Base-by-base conservation (phyloP, 345 rosid species). In the Linum usitatissimum region DNA sequence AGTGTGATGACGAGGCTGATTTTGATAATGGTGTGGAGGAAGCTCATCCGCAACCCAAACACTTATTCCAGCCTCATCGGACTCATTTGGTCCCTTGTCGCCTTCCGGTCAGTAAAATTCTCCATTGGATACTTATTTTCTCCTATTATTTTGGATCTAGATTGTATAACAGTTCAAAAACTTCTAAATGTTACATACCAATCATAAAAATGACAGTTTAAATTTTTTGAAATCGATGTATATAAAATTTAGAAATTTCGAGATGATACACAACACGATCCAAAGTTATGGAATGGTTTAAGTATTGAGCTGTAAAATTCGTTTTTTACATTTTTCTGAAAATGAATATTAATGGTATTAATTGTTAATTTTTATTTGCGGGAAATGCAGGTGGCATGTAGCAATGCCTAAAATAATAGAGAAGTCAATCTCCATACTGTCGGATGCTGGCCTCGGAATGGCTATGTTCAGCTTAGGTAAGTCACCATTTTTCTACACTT, bases 381-480 rank as follows among this genome's bases (percentile, higher is more conserved):
- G 55, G 28, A 23, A 34, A 34, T 53, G 70, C 72, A 73, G 76
- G 59, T 73, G 76, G 76, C 53, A 73, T 57, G 70, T 73, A 68
- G 51, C 34, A 5, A 68, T 73, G 76, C 76, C 76, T 56, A 57
- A 60, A 65, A 68, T 73, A 68, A 65, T 73, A 56, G 13, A 51
- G 28, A 15, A 60, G 60, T 68, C 76, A 28, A 73, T 73, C 64
- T 73, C 73, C 67, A 73, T 73, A 61, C 73, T 73, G 67, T 73
- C 76, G 28, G 76, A 73, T 68, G 76, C 76, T 51, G 76, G 76
- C 38, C 76, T 73, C 23, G 76, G 73, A 64, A 73, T 73, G 76
- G 76, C 76, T 61, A 73, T 73, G 76, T 73, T 73, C 76, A 73
- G 76, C 72, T 65, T 73, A 73, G 76, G 76, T 73, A 49, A 56